Evolutionary conservation across 2,329 filamentous ascomycete species (phyloP).

Genomic region (Cladosporium sp.): DNA sequence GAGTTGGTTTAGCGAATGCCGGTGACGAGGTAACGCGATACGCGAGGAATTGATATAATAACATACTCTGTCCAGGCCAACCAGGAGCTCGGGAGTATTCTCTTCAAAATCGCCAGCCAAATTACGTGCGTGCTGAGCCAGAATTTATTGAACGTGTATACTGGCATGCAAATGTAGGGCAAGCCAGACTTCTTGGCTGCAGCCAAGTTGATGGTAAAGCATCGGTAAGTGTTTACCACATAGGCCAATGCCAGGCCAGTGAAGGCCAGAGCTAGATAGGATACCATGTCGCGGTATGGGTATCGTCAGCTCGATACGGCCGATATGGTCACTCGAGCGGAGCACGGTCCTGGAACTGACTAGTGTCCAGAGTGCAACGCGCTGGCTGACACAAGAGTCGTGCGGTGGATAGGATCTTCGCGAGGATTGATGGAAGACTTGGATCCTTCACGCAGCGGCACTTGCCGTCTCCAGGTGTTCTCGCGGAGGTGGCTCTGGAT

Average conservation of each 20-base stretch:
- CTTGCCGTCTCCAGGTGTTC: not conserved
- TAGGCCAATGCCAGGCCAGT: conserved; percentile 33
- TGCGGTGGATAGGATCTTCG: not conserved
- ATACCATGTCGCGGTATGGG: conserved; percentile 8
- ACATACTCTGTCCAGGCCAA: conserved; percentile 59
- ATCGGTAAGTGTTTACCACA: conserved; percentile 31
- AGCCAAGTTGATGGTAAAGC: conserved; percentile 38
- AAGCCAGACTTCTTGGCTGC: conserved; percentile 44
- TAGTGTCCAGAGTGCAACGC: not conserved
- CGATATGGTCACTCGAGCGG: not conserved
- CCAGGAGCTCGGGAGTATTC: conserved; percentile 49
- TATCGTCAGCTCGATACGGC: not conserved
- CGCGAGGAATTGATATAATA: not conserved
- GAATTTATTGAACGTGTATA: conserved; percentile 46
- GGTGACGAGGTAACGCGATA: too few relatives aligned
- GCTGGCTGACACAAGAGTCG: not conserved
- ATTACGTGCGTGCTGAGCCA: conserved; percentile 55
- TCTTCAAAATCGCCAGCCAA: conserved; percentile 54
- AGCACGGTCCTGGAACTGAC: not conserved
- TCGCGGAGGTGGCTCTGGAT: not conserved
- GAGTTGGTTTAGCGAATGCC: conserved; percentile 2
- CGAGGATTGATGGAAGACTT: not conserved
- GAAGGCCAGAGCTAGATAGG: conserved; percentile 25
- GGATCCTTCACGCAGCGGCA: not conserved
- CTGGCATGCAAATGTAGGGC: conserved; percentile 40